These are phyloP conservation scores for Kwoniella botswanensis DNA, from an alignment of 768 basidiomycete genomes.

Conservation along the genomic window DNA sequence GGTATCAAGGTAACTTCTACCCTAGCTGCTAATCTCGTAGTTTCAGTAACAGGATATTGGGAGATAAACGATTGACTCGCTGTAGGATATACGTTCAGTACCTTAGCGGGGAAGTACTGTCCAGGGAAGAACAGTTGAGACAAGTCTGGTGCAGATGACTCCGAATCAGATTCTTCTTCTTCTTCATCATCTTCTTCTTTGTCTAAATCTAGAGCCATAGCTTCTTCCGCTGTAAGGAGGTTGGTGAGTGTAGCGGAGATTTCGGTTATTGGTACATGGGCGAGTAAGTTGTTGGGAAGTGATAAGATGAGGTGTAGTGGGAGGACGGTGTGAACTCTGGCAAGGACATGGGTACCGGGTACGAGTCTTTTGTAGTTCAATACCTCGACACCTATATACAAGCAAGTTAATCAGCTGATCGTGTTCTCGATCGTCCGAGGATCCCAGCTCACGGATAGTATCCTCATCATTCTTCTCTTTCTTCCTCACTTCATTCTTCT, in stretches of 20 bases:
- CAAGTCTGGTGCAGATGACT: constrained; percentile 66
- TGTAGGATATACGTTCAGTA: constrained; percentile 70
- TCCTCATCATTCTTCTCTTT: constrained; percentile 59
- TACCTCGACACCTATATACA: constrained; percentile 71
- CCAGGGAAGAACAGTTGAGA: constrained; percentile 78
- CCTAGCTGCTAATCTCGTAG: constrained; percentile 49
- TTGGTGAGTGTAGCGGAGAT: constrained; percentile 78
- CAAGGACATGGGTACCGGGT: constrained; percentile 83
- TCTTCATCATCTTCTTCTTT: constrained; percentile 64
- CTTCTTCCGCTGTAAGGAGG: constrained; percentile 68
- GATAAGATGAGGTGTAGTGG: constrained; percentile 90
- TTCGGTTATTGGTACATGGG: constrained; percentile 91
- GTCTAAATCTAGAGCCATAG: constrained; percentile 51
- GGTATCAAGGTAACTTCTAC: constrained; percentile 86
- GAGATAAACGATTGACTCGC: constrained; percentile 62
- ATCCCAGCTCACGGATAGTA: constrained; percentile 60
- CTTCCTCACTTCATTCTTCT: constrained; percentile 51
- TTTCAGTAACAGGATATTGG: constrained; percentile 55
- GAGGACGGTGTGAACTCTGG: constrained; percentile 82
- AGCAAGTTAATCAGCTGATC: background rate
- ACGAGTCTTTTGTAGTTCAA: constrained; percentile 90
- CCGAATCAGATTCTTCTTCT: constrained; percentile 59
- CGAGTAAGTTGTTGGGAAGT: constrained; percentile 92
- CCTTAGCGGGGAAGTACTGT: constrained; percentile 80
- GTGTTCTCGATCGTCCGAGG: too few species aligned